Conservation (phyloP, 495 filamentous ascomycete species). For the Massariosphaeria phaeospora region DNA sequence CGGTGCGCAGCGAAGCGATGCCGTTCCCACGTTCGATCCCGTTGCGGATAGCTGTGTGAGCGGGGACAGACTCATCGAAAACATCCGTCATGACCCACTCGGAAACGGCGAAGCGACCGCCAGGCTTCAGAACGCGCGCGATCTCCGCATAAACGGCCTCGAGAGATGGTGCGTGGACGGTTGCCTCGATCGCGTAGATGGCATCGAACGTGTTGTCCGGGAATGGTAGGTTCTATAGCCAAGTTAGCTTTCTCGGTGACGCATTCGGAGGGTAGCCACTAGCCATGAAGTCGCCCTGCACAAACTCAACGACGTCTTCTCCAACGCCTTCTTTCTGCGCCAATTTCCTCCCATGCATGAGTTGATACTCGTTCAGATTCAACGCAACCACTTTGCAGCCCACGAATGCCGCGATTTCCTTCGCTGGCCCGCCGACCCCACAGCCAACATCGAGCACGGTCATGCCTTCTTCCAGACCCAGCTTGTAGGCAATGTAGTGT, state of each 20-base stretch:
- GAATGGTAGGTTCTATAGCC: constrained; percentile 82
- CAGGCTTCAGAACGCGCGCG: constrained; percentile 89
- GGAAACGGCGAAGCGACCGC: constrained; percentile 91
- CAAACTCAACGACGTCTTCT: constrained; percentile 66
- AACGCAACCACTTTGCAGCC: constrained; percentile 83
- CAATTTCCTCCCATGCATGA: constrained; percentile 80
- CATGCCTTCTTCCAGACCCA: constrained; percentile 77
- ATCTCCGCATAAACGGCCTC: constrained; percentile 89
- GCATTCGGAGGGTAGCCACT: neutral
- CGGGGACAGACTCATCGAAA: neutral
- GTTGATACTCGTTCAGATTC: constrained; percentile 99
- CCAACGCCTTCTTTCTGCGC: constrained; percentile 71
- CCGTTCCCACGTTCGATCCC: constrained; percentile 11
- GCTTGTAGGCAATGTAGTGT: constrained; percentile 87
- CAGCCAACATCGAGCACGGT: constrained; percentile 92
- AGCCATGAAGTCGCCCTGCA: constrained; percentile 96
- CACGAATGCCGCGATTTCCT: constrained; percentile 91
- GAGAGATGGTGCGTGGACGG: constrained; percentile 85
- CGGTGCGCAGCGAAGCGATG: neutral
- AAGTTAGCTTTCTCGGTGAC: neutral
- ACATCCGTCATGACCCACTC: constrained; percentile 57
- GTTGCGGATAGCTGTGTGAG: neutral
- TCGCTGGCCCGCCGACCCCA: constrained; percentile 88
- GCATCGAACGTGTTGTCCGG: constrained; percentile 83
- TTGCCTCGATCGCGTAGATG: constrained; percentile 96